Percentiles rank a stretch among this genome's conserved stretches.
These are phyloP conservation scores for Fusarium foetens DNA, from an alignment of 2,329 filamentous ascomycete species.

Conservation along the genomic window DNA sequence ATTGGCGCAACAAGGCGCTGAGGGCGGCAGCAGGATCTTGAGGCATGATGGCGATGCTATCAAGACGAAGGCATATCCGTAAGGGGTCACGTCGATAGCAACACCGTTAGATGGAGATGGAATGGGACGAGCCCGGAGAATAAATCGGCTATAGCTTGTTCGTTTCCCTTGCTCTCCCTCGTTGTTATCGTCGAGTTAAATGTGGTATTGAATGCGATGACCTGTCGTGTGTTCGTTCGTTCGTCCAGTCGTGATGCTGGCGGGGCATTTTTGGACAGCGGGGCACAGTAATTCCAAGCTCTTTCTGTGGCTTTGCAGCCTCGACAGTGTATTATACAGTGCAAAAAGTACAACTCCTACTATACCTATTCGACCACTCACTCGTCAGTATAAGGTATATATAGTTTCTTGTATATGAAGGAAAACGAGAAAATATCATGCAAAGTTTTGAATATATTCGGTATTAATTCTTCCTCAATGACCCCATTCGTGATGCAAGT, in stretches of 20 bases:
- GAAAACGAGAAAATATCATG: neutral
- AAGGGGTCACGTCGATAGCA: slow-evolving; percentile 3
- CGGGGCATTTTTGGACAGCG: slow-evolving; percentile 47
- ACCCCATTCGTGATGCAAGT: neutral
- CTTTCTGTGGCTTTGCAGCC: slow-evolving; percentile 31
- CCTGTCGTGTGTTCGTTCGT: slow-evolving; percentile 32
- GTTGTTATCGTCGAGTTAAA: slow-evolving; percentile 16
- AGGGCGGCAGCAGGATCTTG: slow-evolving; percentile 62
- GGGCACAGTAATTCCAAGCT: slow-evolving; percentile 38
- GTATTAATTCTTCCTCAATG: neutral
- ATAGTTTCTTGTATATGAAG: too few species aligned
- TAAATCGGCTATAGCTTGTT: neutral
- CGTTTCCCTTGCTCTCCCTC: neutral
- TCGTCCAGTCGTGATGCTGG: slow-evolving; percentile 31
- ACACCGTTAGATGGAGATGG: neutral
- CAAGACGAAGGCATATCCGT: slow-evolving; percentile 41
- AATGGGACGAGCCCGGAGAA: neutral
- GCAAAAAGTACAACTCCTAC: neutral
- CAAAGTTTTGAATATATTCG: neutral
- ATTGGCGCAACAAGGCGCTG: slow-evolving; percentile 63
- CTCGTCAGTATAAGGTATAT: neutral
- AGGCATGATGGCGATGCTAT: slow-evolving; percentile 49
- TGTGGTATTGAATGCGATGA: slow-evolving; percentile 14
- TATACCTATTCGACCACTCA: neutral
- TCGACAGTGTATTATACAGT: slow-evolving; percentile 28